Base-by-base conservation (phyloP, 495 filamentous ascomycete genomes). In the Elaphomyces granulatus region DNA sequence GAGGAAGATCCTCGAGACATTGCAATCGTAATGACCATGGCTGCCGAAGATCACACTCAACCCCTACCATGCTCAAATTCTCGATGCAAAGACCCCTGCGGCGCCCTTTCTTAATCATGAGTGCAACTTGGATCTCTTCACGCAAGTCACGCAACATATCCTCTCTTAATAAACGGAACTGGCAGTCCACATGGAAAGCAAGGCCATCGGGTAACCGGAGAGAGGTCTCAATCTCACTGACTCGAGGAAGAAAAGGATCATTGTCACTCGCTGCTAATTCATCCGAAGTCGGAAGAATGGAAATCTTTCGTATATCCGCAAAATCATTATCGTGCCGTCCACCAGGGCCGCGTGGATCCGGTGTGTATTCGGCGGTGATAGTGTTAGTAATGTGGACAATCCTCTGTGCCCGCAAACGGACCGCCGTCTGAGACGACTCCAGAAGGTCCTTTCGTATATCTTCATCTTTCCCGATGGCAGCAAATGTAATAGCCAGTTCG, bases 301-400 rank as follows among this genome's bases (percentile, higher is more conserved):
- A 15, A 34, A 49, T 10, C 23, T 40, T 9, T 10, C 40, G 43
- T 15, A 49, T 49, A 7, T 49, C 44, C 19, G 38, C 38, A 2
- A 48, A 32, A 34, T 48, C 43, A 19, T 48, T 48, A 35, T 48
- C 38, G 28, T 48, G 43, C 36, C 46, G 45, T 2, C 46, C 43
- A 1, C 46, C 43, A 28, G 46, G 46, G 32, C 32, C 32, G 15
- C 18, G 32, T 34, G 15, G 4, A 34, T 4, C 18, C 32, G 32
- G 18, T 15, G 15, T 8, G 18, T 34, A 34, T 15, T 34, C 4
- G 15, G 32, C 32, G 32, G 18, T 34, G 14, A 34, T 15, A 34
- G 15, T 34, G 15, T 34, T 16, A 34, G 61, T 10, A 10, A 51
- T 36, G 41, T 67, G 50, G 32, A 59, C 48, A 34, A 71, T 61